Evolutionary conservation across 75 land plant genomes (phyloP), one percentile per base, ranked within the genome.

Genomic region (Sequoia sempervirens): DNA sequence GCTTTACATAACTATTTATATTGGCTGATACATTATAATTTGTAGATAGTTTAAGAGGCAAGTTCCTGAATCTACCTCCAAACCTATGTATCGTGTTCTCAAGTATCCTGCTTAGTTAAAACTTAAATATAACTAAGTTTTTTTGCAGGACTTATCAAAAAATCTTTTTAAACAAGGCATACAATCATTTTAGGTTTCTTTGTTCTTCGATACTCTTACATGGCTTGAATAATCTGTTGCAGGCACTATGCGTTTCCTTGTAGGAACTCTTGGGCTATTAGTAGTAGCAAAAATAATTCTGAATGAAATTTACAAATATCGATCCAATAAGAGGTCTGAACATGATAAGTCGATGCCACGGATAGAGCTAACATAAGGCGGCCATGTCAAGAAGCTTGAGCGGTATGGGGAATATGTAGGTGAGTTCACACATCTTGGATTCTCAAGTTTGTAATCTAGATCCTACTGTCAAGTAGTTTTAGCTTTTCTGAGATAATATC

Each of bases 321-420:
- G 20, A 75, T 5, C 41, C 41, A 20, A 7, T 40, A 75, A 75
- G 79, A 75, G 38, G n/a, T 20, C 45, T 9, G 20, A 75, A 75
- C n/a, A 75, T 75, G 5, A 75, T 5, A 75, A 75, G 26, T 75
- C 41, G 45, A 41, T 38, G 45, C 79, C 79, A 75, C 8, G 6
- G n/a, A 75, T 75, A 41, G 45, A 38, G 26, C 45, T 75, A n/a
- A 75, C 79, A 40, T 47, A 76, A 38, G 47, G n/a, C 43, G 46
- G 43, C 1, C 28, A 41, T 76, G 79, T 76, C 79, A 43, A 76
- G 46, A 76, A 41, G 46, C 46, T 76, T 76, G 79, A 76, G 79
- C 26, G 3, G 79, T 76, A 23, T 41, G 79, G 79, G 43, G 79
- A 76, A 76, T 76, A 76, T 76, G 79, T 40, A 41, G 79, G 79